Evolutionary conservation across 805 yeast genomes (phyloP), one percentile per base, ranked within the genome.

Genomic region (Nakazawaea holstii): DNA sequence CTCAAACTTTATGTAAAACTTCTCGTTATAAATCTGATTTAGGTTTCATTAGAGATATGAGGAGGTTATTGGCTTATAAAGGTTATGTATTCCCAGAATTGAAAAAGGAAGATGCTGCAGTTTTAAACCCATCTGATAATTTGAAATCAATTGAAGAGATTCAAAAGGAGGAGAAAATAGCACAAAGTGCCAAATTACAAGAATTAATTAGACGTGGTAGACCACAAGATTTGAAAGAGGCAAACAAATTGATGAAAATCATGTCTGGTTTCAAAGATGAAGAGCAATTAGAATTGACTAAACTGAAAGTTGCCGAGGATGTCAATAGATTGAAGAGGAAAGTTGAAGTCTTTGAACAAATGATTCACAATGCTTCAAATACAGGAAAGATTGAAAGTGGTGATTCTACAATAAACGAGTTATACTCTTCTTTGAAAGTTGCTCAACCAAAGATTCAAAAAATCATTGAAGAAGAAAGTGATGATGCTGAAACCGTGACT

Each of bases 181-280:
- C 95, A 1, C 97, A 91, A 61, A 78, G 87, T 53, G 98, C 99
- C 14, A 94, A 94, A 68, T 76, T 94, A 54, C 99, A 94, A 67
- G 99, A 94, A 65, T 75, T 94, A 52, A 87, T 94, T 52, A 82
- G 98, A 67, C 78, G 97, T 58, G 99, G 98, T 37, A 85, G 87
- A 64, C 98, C 99, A 6, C 87, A 84, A 53, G 99, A 94, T 67
- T 77, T 94, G 60, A 87, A 84, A 57, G 99, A 94, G 66, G 99
- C 99, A 39, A 94, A 94, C 66, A 88, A 87, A 56, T 76, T 94
- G 65, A 94, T 94, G 99, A 90, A 92, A 64, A 81, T 94, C 55
- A 90, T 94, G 97, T 96, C 98, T 5, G 99, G 99, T 6, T 94
- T 89, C 72, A 87, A 87, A 64, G 89, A 87, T 58, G 96, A 90